These are phyloP conservation scores for Chrysopogon serrulatus DNA, from an alignment of 176 grass and related monocot species.

Conservation along the genomic window DNA sequence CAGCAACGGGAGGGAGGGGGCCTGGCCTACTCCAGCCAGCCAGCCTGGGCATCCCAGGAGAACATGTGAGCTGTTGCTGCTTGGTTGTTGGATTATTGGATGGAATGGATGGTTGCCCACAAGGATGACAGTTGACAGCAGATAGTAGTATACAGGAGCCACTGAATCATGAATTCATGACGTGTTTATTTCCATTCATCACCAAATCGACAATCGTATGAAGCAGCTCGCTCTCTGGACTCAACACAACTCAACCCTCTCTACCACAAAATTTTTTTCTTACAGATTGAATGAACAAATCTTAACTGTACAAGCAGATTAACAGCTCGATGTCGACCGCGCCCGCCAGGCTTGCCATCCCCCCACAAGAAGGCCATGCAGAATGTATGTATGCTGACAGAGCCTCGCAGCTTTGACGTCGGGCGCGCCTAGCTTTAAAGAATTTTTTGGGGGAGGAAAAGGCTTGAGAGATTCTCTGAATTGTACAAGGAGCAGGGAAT, in stretches of 20 bases:
- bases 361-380: neutral
- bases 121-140: neutral
- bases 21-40: slow-evolving; percentile 35
- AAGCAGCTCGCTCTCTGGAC: slow-evolving; percentile 22
- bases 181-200: slow-evolving; percentile 28
- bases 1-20: neutral
- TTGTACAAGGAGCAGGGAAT: slow-evolving; percentile 33
- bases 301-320: slow-evolving; percentile 65
- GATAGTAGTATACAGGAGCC: neutral
- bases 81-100: neutral
- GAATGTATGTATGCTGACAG: slow-evolving; percentile 12
- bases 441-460: slow-evolving; percentile 20
- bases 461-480: slow-evolving; percentile 21
- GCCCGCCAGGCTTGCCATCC: neutral
- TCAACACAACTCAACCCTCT: slow-evolving; percentile 8
- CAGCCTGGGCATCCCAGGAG: slow-evolving; percentile 36
- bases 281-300: slow-evolving; percentile 91
- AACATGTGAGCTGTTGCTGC: slow-evolving; percentile 33
- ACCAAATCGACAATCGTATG: slow-evolving; percentile 29
- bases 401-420: slow-evolving; percentile 16
- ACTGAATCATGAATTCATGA: neutral
- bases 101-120: slow-evolving; percentile 16
- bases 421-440: slow-evolving; percentile 39
- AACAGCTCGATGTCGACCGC: slow-evolving; percentile 17
- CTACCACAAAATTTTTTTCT: slow-evolving; percentile 69